Conservation (phyloP, 345 rosid genomes). For the Cardamine chenopodiifolia region DNA sequence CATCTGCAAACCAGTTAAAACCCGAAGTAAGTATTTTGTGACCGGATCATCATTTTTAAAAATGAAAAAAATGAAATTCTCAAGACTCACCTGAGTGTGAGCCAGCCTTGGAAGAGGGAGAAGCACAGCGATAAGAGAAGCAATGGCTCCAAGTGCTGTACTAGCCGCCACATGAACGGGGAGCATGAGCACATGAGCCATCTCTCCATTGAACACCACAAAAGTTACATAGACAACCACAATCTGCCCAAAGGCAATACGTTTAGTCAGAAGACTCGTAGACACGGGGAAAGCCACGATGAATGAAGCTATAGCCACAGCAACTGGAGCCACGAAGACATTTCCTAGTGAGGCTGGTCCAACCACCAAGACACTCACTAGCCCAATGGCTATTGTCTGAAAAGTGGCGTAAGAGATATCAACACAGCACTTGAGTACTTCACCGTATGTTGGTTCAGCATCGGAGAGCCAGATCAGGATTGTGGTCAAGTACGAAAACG, state of each 20-base stretch:
- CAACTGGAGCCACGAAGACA: constrained; percentile 53
- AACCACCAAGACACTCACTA: constrained; percentile 48
- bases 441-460: constrained; percentile 73
- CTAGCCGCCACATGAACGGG: constrained; percentile 70
- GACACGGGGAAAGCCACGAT: constrained; percentile 75
- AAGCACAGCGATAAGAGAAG: constrained; percentile 68
- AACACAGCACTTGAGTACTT: constrained; percentile 57
- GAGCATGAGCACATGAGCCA: constrained; percentile 47
- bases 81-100: constrained; percentile 55
- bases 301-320: constrained; percentile 58
- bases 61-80: background rate
- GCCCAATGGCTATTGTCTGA: constrained; percentile 49
- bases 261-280: constrained; percentile 60
- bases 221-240: constrained; percentile 66
- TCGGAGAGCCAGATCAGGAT: constrained; percentile 65
- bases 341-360: constrained; percentile 52
- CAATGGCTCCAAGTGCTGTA: constrained; percentile 70
- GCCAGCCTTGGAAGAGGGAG: constrained; percentile 77
- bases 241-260: constrained; percentile 81
- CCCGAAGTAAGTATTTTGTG: constrained; percentile 7
- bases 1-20: constrained; percentile 49
- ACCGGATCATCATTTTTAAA: background rate
- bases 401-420: constrained; percentile 55
- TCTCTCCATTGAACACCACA: constrained; percentile 50
- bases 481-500: constrained; percentile 72